Percentiles rank a stretch among this genome's conserved stretches.
These are phyloP conservation scores for Wickerhamiella shivajii DNA, from an alignment of 805 yeast species.

Conservation along the genomic window DNA sequence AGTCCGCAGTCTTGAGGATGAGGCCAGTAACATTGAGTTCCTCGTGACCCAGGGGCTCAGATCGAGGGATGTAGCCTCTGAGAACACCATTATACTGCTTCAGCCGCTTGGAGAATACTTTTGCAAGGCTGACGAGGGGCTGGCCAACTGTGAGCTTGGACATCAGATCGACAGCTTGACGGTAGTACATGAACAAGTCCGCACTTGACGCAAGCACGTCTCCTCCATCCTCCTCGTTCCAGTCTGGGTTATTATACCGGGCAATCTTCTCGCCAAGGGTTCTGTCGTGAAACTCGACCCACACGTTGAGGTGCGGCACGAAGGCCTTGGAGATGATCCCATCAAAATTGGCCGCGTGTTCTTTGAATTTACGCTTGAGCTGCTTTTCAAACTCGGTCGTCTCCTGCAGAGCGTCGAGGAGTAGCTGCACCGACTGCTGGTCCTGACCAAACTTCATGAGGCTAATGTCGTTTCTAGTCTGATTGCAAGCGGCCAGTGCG, in stretches of 20 bases:
- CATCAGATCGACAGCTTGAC: conserved; percentile 58
- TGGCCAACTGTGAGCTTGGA: conserved; percentile 38
- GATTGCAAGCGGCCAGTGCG: conserved; percentile 45
- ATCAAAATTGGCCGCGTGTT: conserved; percentile 25
- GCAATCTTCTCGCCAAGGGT: conserved; percentile 5
- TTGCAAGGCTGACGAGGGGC: conserved; percentile 34
- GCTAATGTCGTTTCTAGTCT: conserved; percentile 54
- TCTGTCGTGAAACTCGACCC: conserved; percentile 77
- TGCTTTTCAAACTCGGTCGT: conserved; percentile 75
- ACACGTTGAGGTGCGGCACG: conserved; percentile 69
- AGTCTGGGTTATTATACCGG: neutral
- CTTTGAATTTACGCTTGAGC: conserved; percentile 28
- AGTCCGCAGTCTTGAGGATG: conserved; percentile 78
- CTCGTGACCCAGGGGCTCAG: conserved; percentile 2
- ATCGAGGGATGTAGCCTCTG: conserved; percentile 34
- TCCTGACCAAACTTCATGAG: conserved; percentile 29
- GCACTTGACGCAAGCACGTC: conserved; percentile 73
- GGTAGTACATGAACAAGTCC: conserved; percentile 66
- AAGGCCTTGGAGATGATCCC: conserved; percentile 48
- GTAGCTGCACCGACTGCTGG: conserved; percentile 35
- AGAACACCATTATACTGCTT: conserved; percentile 42
- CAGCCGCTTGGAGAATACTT: conserved; percentile 53
- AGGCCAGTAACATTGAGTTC: conserved; percentile 40
- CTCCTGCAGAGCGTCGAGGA: conserved; percentile 55
- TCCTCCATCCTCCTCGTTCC: conserved; percentile 7